phyloP scores from a whole-genome alignment of 352 stramenopile genomes.

The Plasmopara muralis region DNA sequence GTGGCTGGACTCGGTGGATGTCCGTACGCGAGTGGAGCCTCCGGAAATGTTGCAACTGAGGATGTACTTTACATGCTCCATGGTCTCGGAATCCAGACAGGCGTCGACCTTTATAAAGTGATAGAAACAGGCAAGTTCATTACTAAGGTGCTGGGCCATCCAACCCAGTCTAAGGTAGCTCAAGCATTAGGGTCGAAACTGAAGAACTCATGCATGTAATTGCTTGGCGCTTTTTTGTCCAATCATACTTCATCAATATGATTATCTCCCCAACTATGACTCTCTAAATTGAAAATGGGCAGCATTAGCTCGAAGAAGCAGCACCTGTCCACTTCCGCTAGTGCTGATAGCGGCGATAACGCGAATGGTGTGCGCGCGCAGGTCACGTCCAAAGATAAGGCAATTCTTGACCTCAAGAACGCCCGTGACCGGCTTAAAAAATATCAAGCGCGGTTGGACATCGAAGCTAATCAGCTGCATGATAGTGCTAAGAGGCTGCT shows the following conservation, averaged over 20 bases:
- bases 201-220: neutral
- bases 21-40: conserved; percentile 94
- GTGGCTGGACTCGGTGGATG: conserved; percentile 94
- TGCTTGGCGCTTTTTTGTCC: conserved; percentile 2
- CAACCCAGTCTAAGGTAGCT: conserved; percentile 86
- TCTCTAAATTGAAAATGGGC: conserved; percentile 26
- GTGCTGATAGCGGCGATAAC: conserved; percentile 1
- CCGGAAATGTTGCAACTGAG: conserved; percentile 95
- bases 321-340: conserved; percentile 6
- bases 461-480: conserved; percentile 73
- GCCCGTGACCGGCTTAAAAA: conserved; percentile 80
- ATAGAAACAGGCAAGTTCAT: conserved; percentile 88
- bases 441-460: conserved; percentile 76
- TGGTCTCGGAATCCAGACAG: conserved; percentile 91
- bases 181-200: conserved; percentile 40
- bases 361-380: conserved; percentile 36
- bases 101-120: conserved; percentile 91
- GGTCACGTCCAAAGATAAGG: conserved; percentile 85
- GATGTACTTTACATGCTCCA: conserved; percentile 98
- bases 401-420: conserved; percentile 85
- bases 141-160: conserved; percentile 58
- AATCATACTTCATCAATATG: neutral
- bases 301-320: conserved; percentile 52
- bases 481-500: conserved; percentile 74
- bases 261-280: conserved; percentile 16